Evolutionary conservation across 2,329 filamentous ascomycete genomes (phyloP), one percentile per base, ranked within the genome.

Genomic region (Alternaria novae-zelandiae): DNA sequence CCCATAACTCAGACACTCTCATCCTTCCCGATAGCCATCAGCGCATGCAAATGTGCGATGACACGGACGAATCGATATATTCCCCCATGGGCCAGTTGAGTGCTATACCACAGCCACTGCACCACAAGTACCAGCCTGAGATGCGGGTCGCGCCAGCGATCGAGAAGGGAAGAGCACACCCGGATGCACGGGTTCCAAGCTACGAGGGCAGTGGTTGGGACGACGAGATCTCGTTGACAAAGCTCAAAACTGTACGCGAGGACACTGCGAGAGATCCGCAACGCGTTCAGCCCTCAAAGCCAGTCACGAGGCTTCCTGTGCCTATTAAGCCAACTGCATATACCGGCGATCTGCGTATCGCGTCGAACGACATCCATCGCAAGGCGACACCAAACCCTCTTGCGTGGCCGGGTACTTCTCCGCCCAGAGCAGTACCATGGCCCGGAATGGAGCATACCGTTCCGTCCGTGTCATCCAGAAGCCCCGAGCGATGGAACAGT

Each of bases 141-240:
- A 25, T 15, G 20, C 28, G 32, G 43, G 30, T 11, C 28, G 36
- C 54, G 15, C 54, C 49, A 20, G 20, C 26, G 7, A 10, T 65
- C 15, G 25, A 30, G 3, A 13, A 43, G 13, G 54, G 64, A 12
- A 59, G 59, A 10, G 61, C 57, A 11, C 32, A 25, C 25, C 30
- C 51, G 26, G 53, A 64, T n/a, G 11, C 46, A 26, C 66, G 70
- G 26, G 23, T 59, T 15, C 72, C 72, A 10, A 76, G 73, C 58
- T 74, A 76, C 23, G 70, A 72, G 51, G 72, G 70, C 9, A 75
- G 58, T 12, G 72, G 59, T 4, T 75, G 70, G 32, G 60, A 65
- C 10, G 54, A 63, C 2, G 68, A 73, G 41, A 71, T 72, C n/a
- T 70, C 64, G 8, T 49, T 70, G 30, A 64, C 63, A 5, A 56